These are phyloP conservation scores for Mentha longifolia DNA, from an alignment of 257 asterid species.

Conservation along the genomic window DNA sequence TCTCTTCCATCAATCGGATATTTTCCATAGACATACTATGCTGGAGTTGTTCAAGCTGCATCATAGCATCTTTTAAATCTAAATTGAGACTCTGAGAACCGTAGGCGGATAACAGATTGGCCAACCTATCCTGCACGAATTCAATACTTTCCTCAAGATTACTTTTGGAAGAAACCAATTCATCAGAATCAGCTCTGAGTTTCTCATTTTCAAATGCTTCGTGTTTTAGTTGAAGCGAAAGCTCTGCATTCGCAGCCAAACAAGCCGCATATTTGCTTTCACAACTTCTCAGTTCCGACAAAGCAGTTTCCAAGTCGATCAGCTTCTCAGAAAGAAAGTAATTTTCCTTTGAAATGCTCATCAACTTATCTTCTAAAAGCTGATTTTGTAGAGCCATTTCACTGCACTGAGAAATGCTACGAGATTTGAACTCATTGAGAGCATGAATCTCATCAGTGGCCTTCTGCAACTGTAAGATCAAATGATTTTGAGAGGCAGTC, in stretches of 20 bases:
- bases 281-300: constrained; percentile 45
- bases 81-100: constrained; percentile 38
- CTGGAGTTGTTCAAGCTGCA: constrained; percentile 73
- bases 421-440: constrained; percentile 63
- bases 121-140: constrained; percentile 59
- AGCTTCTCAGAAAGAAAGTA: constrained; percentile 61
- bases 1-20: constrained; percentile 65
- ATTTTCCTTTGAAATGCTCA: constrained; percentile 52
- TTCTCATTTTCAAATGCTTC: constrained; percentile 55
- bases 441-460: constrained; percentile 62
- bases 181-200: constrained; percentile 57
- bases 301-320: constrained; percentile 50
- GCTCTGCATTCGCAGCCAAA: constrained; percentile 63
- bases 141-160: constrained; percentile 52
- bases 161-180: constrained; percentile 57
- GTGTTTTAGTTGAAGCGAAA: constrained; percentile 60
- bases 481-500: constrained; percentile 58
- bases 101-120: constrained; percentile 52
- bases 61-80: constrained; percentile 51
- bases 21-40: constrained; percentile 46
- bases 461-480: constrained; percentile 65
- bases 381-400: constrained; percentile 74
- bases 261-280: constrained; percentile 64
- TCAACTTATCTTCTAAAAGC: constrained; percentile 62
- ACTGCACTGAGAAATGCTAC: constrained; percentile 55